These are phyloP conservation scores for Echium plantagineum DNA, from an alignment of 257 asterid species.

Conservation along the genomic window DNA sequence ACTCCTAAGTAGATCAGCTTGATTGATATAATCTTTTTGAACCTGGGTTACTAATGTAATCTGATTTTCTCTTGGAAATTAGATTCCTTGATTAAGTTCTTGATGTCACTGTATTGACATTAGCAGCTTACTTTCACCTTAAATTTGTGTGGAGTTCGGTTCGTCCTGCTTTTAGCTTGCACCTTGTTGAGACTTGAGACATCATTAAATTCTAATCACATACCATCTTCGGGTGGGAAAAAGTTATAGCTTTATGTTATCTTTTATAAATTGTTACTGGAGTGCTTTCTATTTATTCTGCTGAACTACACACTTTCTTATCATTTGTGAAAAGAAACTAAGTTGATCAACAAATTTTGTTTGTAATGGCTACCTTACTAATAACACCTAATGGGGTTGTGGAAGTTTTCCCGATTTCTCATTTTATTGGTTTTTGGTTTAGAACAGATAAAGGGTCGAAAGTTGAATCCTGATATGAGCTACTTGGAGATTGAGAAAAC, in stretches of 20 bases:
- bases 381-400: slow-evolving; percentile 1
- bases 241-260: background rate
- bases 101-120: no score
- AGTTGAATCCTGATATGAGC: slow-evolving; percentile 61
- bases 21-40: no score
- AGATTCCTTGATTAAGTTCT: no score
- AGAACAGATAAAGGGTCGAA: slow-evolving; percentile 70
- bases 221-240: background rate
- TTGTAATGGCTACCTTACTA: background rate
- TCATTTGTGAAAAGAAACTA: background rate
- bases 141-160: no score
- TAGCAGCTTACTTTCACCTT: no score
- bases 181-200: no score
- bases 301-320: background rate
- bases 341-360: background rate
- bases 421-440: slow-evolving; percentile 10
- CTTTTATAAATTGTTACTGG: background rate
- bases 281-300: background rate
- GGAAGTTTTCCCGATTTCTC: slow-evolving; percentile 4
- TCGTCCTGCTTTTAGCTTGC: no score
- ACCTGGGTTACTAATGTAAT: no score
- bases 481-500: slow-evolving; percentile 74
- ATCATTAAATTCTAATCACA: background rate
- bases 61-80: no score
- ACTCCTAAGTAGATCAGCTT: no score